A percentile compares a stretch with the other conserved stretches of the same genome.
phyloP scores from a whole-genome alignment of 2,329 filamentous ascomycete genomes.

The Calonectria hongkongensis region DNA sequence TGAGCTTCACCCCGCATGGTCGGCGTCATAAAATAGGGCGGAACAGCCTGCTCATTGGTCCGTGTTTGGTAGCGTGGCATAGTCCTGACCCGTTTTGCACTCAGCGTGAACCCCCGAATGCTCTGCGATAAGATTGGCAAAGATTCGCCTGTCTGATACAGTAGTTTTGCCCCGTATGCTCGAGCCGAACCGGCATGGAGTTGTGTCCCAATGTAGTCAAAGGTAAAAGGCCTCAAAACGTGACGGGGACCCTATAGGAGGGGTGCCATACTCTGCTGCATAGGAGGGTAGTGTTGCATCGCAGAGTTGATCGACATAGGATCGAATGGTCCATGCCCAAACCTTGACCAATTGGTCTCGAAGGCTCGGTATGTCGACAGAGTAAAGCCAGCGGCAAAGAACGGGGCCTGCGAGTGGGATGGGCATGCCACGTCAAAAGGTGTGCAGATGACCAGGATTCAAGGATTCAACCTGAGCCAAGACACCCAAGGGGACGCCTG shows the following conservation, averaged over 20 bases:
- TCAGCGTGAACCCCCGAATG: slow-evolving; percentile 34
- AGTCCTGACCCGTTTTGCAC: slow-evolving; percentile 36
- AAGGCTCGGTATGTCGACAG: slow-evolving; percentile 18
- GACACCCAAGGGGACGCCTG: slow-evolving; percentile 23
- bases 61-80: slow-evolving; percentile 36
- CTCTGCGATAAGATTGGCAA: slow-evolving; percentile 37
- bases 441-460: slow-evolving; percentile 36
- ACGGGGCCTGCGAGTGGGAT: slow-evolving; percentile 39
- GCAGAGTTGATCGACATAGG: slow-evolving; percentile 28
- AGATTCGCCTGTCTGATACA: slow-evolving; percentile 37
- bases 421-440: slow-evolving; percentile 43
- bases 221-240: slow-evolving; percentile 26
- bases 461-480: slow-evolving; percentile 11
- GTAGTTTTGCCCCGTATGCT: slow-evolving; percentile 32
- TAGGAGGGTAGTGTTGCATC: slow-evolving; percentile 41
- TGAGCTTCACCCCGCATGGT: slow-evolving; percentile 50
- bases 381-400: slow-evolving; percentile 46
- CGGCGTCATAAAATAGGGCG: slow-evolving; percentile 40
- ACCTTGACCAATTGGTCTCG: not conserved
- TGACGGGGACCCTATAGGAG: slow-evolving; percentile 14
- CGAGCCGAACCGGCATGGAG: slow-evolving; percentile 45
- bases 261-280: slow-evolving; percentile 15
- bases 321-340: slow-evolving; percentile 36
- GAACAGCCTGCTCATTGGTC: slow-evolving; percentile 45
- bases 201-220: slow-evolving; percentile 25